Percentiles rank a stretch among this genome's conserved stretches.
Conservation (phyloP, 1,284 basidiomycete species). For the Boletus austroedulis region DNA sequence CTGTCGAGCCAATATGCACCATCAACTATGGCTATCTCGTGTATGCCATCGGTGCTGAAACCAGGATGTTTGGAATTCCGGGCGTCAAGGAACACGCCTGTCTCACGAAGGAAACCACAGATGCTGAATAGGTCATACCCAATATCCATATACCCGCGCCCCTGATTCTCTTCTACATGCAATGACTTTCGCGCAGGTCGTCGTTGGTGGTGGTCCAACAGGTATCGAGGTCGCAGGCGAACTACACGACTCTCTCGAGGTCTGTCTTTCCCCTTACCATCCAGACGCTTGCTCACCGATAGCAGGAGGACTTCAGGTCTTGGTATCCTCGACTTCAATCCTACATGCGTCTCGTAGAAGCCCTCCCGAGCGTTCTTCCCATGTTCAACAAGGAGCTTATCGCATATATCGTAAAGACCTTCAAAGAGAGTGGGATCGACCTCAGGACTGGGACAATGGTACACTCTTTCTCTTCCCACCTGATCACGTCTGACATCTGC, state of each 20-base stretch:
- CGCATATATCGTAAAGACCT: constrained; percentile 93
- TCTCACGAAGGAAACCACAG: constrained; percentile 95
- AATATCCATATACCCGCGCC: background rate
- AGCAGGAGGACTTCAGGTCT: constrained; percentile 82
- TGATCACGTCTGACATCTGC: background rate
- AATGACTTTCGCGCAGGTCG: constrained; percentile 61
- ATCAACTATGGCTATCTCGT: constrained; percentile 96
- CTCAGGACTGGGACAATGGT: constrained; percentile 97
- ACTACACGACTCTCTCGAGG: constrained; percentile 89
- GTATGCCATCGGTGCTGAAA: constrained; percentile 92
- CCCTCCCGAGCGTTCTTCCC: constrained; percentile 91
- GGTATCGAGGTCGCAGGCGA: constrained; percentile 91
- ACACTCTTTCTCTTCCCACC: background rate
- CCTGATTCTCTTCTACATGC: constrained; percentile 47
- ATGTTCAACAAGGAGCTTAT: constrained; percentile 97
- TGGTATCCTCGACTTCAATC: constrained; percentile 96
- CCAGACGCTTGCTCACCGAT: constrained; percentile 20
- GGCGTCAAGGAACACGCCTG: constrained; percentile 93
- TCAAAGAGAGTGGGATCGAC: constrained; percentile 95
- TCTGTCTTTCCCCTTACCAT: constrained; percentile 22
- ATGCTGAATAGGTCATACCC: constrained; percentile 77
- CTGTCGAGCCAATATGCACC: constrained; percentile 51
- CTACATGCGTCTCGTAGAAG: constrained; percentile 89
- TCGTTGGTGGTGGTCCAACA: constrained; percentile 96
- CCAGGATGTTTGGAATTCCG: constrained; percentile 95